These are phyloP conservation scores for Cephaloascus albidus DNA, from an alignment of 805 yeast species.

Conservation along the genomic window DNA sequence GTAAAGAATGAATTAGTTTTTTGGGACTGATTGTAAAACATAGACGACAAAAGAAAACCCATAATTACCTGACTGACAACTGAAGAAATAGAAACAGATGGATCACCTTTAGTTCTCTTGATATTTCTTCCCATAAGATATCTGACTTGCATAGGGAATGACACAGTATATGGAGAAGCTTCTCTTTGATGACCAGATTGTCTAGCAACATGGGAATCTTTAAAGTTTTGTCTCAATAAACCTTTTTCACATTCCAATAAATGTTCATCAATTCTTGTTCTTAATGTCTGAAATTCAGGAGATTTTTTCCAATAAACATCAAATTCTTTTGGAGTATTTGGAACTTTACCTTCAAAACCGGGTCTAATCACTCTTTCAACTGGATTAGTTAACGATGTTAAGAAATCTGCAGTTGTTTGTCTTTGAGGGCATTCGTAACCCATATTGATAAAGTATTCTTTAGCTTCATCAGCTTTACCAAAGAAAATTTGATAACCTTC, in stretches of 20 bases:
- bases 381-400: constrained; percentile 48
- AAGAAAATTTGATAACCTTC: constrained; percentile 49
- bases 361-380: constrained; percentile 31
- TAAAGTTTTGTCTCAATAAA: constrained; percentile 11
- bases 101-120: constrained; percentile 41
- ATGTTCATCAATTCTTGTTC: constrained; percentile 38
- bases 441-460: constrained; percentile 38
- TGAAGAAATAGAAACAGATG: constrained; percentile 32
- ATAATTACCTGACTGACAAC: constrained; percentile 37
- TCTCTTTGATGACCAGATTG: constrained; percentile 39
- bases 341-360: constrained; percentile 40
- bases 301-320: constrained; percentile 40
- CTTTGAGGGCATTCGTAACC: constrained; percentile 49
- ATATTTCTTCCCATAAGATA: constrained; percentile 35
- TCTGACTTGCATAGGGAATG: constrained; percentile 41
- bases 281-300: constrained; percentile 25
- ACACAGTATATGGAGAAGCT: constrained; percentile 44
- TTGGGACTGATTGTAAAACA: constrained; percentile 41
- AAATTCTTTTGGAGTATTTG: constrained; percentile 44
- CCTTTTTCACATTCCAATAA: too few species aligned
- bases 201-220: constrained; percentile 36
- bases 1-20: constrained; percentile 39
- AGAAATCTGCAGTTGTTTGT: constrained; percentile 51
- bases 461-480: constrained; percentile 37
- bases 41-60: constrained; percentile 48